Conservation (phyloP, 2,329 filamentous ascomycete species). For the Pyrenophora teres region DNA sequence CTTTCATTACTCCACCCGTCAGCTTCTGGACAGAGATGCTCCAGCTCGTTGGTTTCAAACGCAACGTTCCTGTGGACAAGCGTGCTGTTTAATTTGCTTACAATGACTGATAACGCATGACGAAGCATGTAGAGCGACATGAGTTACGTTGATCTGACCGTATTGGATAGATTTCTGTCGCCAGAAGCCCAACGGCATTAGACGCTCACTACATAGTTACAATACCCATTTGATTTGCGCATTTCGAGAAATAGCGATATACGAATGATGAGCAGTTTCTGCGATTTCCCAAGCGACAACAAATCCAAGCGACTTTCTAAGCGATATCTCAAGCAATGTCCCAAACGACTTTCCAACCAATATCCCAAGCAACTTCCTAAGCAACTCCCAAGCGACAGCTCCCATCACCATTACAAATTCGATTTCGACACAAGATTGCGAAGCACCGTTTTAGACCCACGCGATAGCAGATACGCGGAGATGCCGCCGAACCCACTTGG, state of each 20-base stretch:
- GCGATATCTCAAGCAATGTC: neutral
- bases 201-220: slow-evolving; percentile 16
- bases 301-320: slow-evolving; percentile 5
- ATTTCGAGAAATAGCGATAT: neutral
- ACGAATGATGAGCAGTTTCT: slow-evolving; percentile 14
- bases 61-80: slow-evolving; percentile 38
- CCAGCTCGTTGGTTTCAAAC: slow-evolving; percentile 41
- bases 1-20: slow-evolving; percentile 50
- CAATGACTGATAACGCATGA: neutral
- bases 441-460: neutral
- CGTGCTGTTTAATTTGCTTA: slow-evolving; percentile 24
- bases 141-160: slow-evolving; percentile 13
- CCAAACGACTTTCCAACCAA: slow-evolving; percentile 13
- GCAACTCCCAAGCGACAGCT: neutral
- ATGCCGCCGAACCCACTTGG: neutral
- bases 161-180: slow-evolving; percentile 20
- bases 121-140: slow-evolving; percentile 1
- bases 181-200: slow-evolving; percentile 9
- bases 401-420: neutral
- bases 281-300: slow-evolving; percentile 23
- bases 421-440: neutral
- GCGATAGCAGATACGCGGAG: neutral
- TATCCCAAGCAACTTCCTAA: slow-evolving; percentile 11
- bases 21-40: slow-evolving; percentile 47
- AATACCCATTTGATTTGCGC: slow-evolving; percentile 25